Base-by-base conservation (phyloP, 164 flowering plant genomes). In the Saururus chinensis region DNA sequence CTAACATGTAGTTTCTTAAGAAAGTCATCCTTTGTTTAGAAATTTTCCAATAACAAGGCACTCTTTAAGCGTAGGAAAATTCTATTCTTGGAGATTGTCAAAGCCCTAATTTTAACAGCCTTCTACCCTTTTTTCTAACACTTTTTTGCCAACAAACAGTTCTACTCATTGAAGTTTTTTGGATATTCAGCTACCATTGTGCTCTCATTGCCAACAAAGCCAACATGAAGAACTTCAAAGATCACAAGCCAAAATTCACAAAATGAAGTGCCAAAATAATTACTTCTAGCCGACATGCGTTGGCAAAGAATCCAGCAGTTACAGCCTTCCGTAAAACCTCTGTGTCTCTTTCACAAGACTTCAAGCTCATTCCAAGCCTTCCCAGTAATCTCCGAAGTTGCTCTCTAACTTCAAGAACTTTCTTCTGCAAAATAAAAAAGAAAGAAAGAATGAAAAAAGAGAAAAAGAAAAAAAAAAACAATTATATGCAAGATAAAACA, bases 231-330 rank as follows among this genome's bases (percentile, higher is more conserved):
- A 13, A 45, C 49, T 12, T 45, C 49, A 45, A 45, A 12, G 11
- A 17, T 17, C 14, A 45, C 2, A 8, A 17, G 14, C 17, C 4
- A 17, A 45, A 45, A 13, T 30, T 30, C 49, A 45, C 49, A 56
- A 58, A 0, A 37, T 25, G 42, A 58, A 37, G 23, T 9, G n/a
- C 17, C 53, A 49, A 23, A 41, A 19, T 19, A 45, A 49, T 79
- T 73, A 91, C 97, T 71, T 95, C 96, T 69, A 91, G 71, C 21
- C 74, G 86, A 64, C 96, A 87, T n/a, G 96, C 98, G 81, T 95
- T 84, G 54, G 99, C 86, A 64, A 91, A 91, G 81, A 86, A 91
- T n/a, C 99, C 99, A 66, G 96, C 80, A 64, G 88, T 81, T 22
- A 95, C 74, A 64, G 98, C 98, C 79, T 87, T 91, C 66, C 92